These are phyloP conservation scores for Penicillium ochrochloron DNA, from an alignment of 495 filamentous ascomycete genomes.

Conservation along the genomic window DNA sequence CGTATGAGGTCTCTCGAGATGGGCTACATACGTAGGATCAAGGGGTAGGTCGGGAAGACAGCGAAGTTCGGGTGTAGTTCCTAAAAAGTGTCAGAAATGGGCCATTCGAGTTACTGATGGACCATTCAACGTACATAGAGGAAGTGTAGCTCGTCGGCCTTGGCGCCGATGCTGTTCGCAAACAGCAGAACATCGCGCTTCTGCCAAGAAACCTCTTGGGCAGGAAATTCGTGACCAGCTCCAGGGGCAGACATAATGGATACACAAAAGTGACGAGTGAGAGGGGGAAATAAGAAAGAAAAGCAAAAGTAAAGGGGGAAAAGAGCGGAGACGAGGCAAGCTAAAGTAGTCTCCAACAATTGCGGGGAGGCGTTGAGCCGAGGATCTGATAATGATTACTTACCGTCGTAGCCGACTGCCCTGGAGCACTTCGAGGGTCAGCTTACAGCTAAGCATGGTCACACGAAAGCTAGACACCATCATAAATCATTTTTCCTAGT, in stretches of 20 bases:
- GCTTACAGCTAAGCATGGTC: too few species aligned
- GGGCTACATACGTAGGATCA: slow-evolving; percentile 69
- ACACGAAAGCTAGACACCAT: too few species aligned
- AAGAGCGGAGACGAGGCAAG: slow-evolving; percentile 9
- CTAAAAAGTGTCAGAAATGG: slow-evolving; percentile 41
- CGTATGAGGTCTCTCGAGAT: neutral
- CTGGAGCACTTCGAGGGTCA: slow-evolving; percentile 16
- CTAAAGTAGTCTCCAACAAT: slow-evolving; percentile 29
- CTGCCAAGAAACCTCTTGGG: slow-evolving; percentile 75
- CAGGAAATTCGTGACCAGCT: slow-evolving; percentile 77
- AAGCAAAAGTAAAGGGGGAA: slow-evolving; percentile 10
- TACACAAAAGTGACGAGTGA: neutral
- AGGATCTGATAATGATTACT: slow-evolving; percentile 40
- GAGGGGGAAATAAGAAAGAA: neutral
- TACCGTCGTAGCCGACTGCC: slow-evolving; percentile 27
- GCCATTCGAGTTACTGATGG: too few species aligned
- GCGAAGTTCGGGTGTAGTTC: slow-evolving; percentile 82
- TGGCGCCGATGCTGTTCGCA: slow-evolving; percentile 84
- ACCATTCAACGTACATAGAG: slow-evolving; percentile 67
- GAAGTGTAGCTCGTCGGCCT: slow-evolving; percentile 85
- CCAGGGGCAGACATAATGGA: slow-evolving; percentile 61
- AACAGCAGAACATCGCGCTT: slow-evolving; percentile 88
- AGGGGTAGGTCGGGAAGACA: slow-evolving; percentile 85
- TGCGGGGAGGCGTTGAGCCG: slow-evolving; percentile 35
- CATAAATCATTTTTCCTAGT: too few species aligned